phyloP scores from a whole-genome alignment of 2,329 filamentous ascomycete genomes.

The Lizonia empirigonia region DNA sequence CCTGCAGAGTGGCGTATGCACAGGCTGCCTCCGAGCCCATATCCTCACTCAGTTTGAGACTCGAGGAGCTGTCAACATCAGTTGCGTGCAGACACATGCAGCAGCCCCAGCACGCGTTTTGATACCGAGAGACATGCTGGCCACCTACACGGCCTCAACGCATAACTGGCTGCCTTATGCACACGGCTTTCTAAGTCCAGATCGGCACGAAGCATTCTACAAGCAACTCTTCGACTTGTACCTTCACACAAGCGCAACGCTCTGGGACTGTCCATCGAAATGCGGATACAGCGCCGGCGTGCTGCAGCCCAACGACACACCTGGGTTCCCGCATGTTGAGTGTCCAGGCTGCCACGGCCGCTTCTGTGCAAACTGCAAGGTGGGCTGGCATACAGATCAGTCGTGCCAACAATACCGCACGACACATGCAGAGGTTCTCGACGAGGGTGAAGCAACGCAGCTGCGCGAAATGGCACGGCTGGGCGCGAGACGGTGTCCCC shows the following conservation, averaged over 20 bases:
- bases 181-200: neutral
- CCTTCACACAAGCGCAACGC: neutral
- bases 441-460: neutral
- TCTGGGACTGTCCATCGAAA: neutral
- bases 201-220: neutral
- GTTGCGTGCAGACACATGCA: neutral
- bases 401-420: constrained; percentile 2
- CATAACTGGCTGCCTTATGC: neutral
- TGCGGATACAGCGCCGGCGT: constrained; percentile 1
- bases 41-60: neutral
- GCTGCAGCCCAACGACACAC: neutral
- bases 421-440: neutral
- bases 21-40: neutral
- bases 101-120: neutral
- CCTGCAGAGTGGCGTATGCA: neutral
- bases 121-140: neutral
- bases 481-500: constrained; percentile 3
- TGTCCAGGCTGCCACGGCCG: neutral
- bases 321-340: constrained; percentile 1
- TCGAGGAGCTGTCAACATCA: constrained; percentile 3
- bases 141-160: neutral
- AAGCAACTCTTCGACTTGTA: neutral
- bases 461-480: constrained; percentile 1
- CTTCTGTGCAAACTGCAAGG: constrained; percentile 3
- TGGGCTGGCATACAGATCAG: neutral